Conservation (phyloP, 257 asterid genomes). For the Nicotiana tomentosiformis region DNA sequence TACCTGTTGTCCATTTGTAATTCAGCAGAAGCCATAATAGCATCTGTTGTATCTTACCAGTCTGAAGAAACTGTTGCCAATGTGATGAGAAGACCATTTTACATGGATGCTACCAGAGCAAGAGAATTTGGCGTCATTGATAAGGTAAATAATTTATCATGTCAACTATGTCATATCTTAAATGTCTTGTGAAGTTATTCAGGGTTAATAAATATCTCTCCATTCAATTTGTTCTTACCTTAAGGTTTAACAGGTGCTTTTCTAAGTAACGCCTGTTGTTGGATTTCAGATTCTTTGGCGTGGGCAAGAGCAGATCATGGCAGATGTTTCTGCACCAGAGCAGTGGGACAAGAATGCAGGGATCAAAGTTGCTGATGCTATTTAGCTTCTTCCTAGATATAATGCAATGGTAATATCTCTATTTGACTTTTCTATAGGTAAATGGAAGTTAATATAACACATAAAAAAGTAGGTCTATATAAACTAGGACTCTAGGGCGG, state of each 20-base stretch:
- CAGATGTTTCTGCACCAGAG: constrained; percentile 61
- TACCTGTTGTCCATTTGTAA: constrained; percentile 3
- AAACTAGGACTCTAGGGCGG: background rate
- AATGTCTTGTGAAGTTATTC: background rate
- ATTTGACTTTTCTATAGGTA: background rate
- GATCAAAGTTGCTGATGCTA: constrained; percentile 49
- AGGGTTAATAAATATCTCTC: no score
- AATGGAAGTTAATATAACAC: background rate
- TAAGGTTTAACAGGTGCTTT: background rate
- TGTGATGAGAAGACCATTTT: constrained; percentile 61
- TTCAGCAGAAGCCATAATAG: background rate
- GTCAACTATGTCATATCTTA: background rate
- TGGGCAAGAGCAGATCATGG: constrained; percentile 70
- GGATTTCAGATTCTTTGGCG: constrained; percentile 71
- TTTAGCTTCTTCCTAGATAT: constrained; percentile 28
- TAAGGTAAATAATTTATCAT: constrained; percentile 43
- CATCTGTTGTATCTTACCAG: constrained; percentile 32
- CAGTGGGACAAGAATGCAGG: constrained; percentile 80
- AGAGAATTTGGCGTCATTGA: constrained; percentile 84
- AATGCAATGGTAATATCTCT: constrained; percentile 25
- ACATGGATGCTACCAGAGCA: constrained; percentile 72
- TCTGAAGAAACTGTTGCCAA: constrained; percentile 60
- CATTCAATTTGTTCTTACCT: background rate
- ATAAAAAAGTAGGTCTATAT: background rate
- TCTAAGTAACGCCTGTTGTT: constrained; percentile 19